These are phyloP conservation scores for Pleoardoris graminearum DNA, from an alignment of 2,329 filamentous ascomycete genomes.

Conservation along the genomic window DNA sequence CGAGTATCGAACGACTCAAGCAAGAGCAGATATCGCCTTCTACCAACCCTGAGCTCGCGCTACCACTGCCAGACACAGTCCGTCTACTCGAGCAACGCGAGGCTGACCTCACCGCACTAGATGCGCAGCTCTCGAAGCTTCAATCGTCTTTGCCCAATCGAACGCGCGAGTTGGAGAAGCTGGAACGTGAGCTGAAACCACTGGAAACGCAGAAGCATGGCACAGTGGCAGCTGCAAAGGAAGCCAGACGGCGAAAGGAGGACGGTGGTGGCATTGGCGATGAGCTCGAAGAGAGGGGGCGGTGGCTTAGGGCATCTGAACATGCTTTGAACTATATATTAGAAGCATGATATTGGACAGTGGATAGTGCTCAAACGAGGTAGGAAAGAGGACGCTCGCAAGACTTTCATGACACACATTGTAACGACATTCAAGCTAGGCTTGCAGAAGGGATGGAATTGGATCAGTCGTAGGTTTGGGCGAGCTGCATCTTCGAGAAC, in stretches of 20 bases:
- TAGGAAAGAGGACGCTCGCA: neutral
- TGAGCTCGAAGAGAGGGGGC: conserved; percentile 73
- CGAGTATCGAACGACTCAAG: conserved; percentile 53
- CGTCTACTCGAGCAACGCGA: conserved; percentile 46
- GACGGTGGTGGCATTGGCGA: conserved; percentile 66
- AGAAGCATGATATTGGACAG: conserved; percentile 51
- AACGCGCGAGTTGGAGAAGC: conserved; percentile 66
- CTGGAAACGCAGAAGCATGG: conserved; percentile 69
- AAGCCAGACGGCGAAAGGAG: conserved; percentile 71
- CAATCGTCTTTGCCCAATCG: conserved; percentile 66
- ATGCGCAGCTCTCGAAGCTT: conserved; percentile 53
- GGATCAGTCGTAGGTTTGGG: neutral
- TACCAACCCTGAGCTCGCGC: conserved; percentile 46
- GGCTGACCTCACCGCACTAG: conserved; percentile 47
- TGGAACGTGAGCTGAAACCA: conserved; percentile 69
- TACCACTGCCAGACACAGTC: conserved; percentile 51
- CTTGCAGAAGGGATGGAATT: neutral
- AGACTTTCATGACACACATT: neutral
- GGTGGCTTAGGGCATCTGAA: conserved; percentile 76
- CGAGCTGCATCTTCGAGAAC: neutral
- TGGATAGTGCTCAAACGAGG: neutral
- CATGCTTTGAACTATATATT: conserved; percentile 64
- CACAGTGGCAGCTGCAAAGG: conserved; percentile 68
- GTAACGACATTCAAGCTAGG: neutral
- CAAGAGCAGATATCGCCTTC: conserved; percentile 40